A percentile compares a stretch with the other conserved stretches of the same genome.
phyloP scores from a whole-genome alignment of 148 eudicot genomes.

The Vaccinium macrocarpon region DNA sequence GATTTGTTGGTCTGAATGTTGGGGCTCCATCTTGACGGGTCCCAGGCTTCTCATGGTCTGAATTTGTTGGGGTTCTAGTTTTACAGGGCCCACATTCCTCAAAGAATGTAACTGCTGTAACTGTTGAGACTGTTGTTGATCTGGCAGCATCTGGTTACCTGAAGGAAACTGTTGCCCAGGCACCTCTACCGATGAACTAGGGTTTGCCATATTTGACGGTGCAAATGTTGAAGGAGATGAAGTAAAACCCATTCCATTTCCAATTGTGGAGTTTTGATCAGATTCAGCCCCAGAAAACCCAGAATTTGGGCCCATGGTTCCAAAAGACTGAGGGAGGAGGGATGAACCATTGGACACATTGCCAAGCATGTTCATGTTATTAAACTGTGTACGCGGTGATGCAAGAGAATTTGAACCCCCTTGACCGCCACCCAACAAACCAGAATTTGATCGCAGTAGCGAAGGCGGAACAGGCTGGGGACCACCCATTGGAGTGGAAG shows the following conservation, averaged over 20 bases:
- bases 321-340: conserved; percentile 70
- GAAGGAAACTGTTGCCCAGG: conserved; percentile 56
- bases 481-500: conserved; percentile 78
- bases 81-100: conserved; percentile 64
- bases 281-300: conserved; percentile 62
- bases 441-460: conserved; percentile 71
- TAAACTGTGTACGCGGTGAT: conserved; percentile 70
- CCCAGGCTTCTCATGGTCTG: conserved; percentile 57
- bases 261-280: conserved; percentile 60
- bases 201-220: conserved; percentile 38
- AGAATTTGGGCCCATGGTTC: conserved; percentile 59
- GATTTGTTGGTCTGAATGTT: conserved; percentile 43
- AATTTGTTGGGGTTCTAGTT: conserved; percentile 67
- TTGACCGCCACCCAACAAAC: conserved; percentile 65
- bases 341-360: conserved; percentile 73
- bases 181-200: conserved; percentile 48
- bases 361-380: conserved; percentile 72
- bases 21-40: conserved; percentile 73
- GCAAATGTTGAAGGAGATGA: conserved; percentile 49
- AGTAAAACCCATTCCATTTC: conserved; percentile 71
- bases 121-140: conserved; percentile 61
- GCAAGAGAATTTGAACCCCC: conserved; percentile 58
- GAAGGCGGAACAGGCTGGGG: conserved; percentile 70
- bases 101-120: conserved; percentile 55
- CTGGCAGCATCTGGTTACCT: conserved; percentile 55